A percentile compares a stretch with the other conserved stretches of the same genome.
These are phyloP conservation scores for Fusarium pseudonygamai DNA, from an alignment of 2,329 filamentous ascomycete species.

Conservation along the genomic window DNA sequence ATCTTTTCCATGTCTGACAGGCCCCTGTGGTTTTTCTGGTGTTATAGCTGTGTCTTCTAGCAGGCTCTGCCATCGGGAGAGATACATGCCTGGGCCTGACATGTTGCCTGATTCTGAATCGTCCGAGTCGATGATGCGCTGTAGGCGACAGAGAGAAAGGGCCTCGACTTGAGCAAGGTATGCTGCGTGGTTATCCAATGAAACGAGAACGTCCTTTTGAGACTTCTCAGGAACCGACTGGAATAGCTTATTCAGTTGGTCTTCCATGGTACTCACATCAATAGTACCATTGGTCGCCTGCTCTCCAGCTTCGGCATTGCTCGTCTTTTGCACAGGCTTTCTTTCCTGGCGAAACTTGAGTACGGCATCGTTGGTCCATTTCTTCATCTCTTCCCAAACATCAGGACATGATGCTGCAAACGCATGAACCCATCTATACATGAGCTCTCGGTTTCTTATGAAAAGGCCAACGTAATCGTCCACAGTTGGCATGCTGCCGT, in stretches of 20 bases:
- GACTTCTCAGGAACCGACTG: slow-evolving; percentile 57
- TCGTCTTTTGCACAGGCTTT: neutral
- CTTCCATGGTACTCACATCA: slow-evolving; percentile 50
- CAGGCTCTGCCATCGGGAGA: slow-evolving; percentile 76
- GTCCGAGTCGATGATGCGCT: slow-evolving; percentile 61
- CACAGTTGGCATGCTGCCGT: slow-evolving; percentile 62
- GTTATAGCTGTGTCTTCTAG: slow-evolving; percentile 76
- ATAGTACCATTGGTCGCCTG: slow-evolving; percentile 9
- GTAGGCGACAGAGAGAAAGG: slow-evolving; percentile 65
- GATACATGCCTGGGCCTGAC: slow-evolving; percentile 75
- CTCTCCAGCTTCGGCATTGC: neutral
- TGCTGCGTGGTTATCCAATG: slow-evolving; percentile 67
- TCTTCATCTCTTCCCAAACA: slow-evolving; percentile 67
- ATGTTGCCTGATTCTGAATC: slow-evolving; percentile 47
- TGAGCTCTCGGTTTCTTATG: slow-evolving; percentile 67
- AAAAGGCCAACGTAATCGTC: slow-evolving; percentile 77
- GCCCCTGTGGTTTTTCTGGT: slow-evolving; percentile 62
- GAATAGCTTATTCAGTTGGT: slow-evolving; percentile 55
- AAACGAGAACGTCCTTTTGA: slow-evolving; percentile 56
- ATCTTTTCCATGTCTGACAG: slow-evolving; percentile 63
- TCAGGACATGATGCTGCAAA: slow-evolving; percentile 74
- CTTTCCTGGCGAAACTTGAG: slow-evolving; percentile 60
- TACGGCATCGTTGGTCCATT: slow-evolving; percentile 68
- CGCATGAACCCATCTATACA: slow-evolving; percentile 77
- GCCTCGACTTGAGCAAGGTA: slow-evolving; percentile 67